Base-by-base conservation (phyloP, 805 yeast genomes). In the Pichia scutulata region DNA sequence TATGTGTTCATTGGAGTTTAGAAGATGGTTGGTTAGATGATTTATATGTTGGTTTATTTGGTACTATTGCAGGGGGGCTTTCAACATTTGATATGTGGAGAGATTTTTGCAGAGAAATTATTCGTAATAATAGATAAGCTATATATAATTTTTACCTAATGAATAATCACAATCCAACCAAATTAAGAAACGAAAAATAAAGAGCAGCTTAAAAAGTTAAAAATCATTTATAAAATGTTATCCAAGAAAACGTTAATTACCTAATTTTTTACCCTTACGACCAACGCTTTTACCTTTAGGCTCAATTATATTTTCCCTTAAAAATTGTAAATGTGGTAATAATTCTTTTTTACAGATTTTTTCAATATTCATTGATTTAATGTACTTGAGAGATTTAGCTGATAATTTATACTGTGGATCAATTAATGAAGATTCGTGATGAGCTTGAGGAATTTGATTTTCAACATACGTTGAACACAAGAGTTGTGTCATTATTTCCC, bases 1-100 rank as follows among this genome's bases (percentile, higher is more conserved):
- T 69, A 41, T 67, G 71, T 43, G 62, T 64, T 7, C 72, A 69
- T 54, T 69, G 72, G 72, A 66, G 71, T 37, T 48, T 62, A 37
- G 55, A 52, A 13, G 65, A 63, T 26, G 72, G 72, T 2, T 66
- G 70, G 41, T 51, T 69, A 25, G 52, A 58, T 43, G 63, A 61
- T 24, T 48, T 67, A 19, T 44, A 53, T 16, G 72, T 68, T 41
- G 72, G 71, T 1, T 56, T 68, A 19, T 60, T 65, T 49, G 72
- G 71, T n/a, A 61, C 68, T 7, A 33, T 52, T n/a, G 60, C 60
- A 3, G 50, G 50, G 54, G 44, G 63, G 48, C 46, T 61, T 23
- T 47, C 49, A 19, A 50, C 70, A 4, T 8, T 54, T 8, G 43
- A 60, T 21, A 46, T 46, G n/a, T 64, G 62, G 63, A 43, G 39